Evolutionary conservation across 1,139 yeast species (phyloP).

Genomic region (Cylindricascospora bacillispora): DNA sequence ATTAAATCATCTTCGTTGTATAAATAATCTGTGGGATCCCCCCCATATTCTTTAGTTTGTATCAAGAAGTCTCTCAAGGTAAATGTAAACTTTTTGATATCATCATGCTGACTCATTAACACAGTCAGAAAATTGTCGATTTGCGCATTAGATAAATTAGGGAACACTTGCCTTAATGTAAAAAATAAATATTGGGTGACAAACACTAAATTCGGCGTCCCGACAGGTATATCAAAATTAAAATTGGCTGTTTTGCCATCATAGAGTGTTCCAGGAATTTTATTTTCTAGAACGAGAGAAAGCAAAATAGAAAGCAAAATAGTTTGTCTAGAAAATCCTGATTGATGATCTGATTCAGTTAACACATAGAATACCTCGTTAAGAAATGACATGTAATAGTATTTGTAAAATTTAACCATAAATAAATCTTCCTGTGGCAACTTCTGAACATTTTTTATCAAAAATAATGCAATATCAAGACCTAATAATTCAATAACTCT

Average conservation of each 20-base stretch:
- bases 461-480: conserved; percentile 61
- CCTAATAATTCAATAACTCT: conserved; percentile 90
- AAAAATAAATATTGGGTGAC: conserved; percentile 68
- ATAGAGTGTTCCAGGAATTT: conserved; percentile 64
- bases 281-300: conserved; percentile 64
- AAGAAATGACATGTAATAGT: conserved; percentile 73
- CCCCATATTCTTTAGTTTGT: conserved; percentile 89
- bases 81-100: conserved; percentile 61
- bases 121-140: conserved; percentile 68
- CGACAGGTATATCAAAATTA: conserved; percentile 64
- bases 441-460: conserved; percentile 67
- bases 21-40: conserved; percentile 78
- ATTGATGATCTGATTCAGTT: conserved; percentile 92
- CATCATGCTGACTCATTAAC: conserved; percentile 55
- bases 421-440: conserved; percentile 62
- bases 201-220: conserved; percentile 65
- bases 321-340: conserved; percentile 82
- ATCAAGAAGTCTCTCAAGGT: conserved; percentile 88
- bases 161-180: conserved; percentile 73
- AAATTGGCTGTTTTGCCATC: no score
- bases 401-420: conserved; percentile 72
- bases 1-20: conserved; percentile 83
- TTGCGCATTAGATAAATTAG: conserved; percentile 72
- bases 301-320: conserved; percentile 71
- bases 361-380: conserved; percentile 83